Conservation (phyloP, 371 early-diverging fungal species). For the Syncephalis plumigaleata region DNA sequence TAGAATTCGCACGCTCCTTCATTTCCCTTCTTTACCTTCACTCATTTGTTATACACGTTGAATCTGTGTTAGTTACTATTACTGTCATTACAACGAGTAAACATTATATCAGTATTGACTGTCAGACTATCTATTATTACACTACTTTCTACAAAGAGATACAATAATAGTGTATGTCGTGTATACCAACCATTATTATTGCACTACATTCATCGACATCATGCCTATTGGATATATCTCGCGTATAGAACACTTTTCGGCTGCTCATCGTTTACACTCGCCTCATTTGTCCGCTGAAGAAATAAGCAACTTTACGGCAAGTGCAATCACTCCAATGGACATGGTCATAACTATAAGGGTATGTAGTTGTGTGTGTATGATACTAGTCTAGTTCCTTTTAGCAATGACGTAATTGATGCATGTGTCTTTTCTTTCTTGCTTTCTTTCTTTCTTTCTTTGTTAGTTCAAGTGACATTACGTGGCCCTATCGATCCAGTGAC, state of each 20-base stretch:
- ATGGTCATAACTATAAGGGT: conserved; percentile 85
- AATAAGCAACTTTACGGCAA: conserved; percentile 65
- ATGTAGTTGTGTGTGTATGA: neutral
- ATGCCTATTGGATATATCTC: conserved; percentile 39
- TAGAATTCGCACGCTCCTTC: too few relatives aligned
- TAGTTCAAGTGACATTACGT: neutral
- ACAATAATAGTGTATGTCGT: too few relatives aligned
- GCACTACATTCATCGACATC: too few relatives aligned
- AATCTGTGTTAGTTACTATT: too few relatives aligned
- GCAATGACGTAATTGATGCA: conserved; percentile 51
- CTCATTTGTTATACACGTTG: too few relatives aligned
- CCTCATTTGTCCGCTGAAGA: conserved; percentile 44
- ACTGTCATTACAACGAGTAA: too few relatives aligned
- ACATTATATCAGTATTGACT: too few relatives aligned
- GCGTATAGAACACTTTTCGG: conserved; percentile 62
- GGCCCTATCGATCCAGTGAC: conserved; percentile 39
- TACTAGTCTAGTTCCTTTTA: neutral
- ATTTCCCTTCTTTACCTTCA: too few relatives aligned
- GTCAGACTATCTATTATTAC: too few relatives aligned
- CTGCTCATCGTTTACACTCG: conserved; percentile 79
- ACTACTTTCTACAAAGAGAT: too few relatives aligned
- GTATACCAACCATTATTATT: too few relatives aligned
- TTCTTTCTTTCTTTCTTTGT: neutral
- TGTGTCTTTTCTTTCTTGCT: conserved; percentile 28
- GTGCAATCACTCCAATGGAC: conserved; percentile 69